Base-by-base conservation (phyloP, 2,329 filamentous ascomycete genomes). In the Penicillium sp. region DNA sequence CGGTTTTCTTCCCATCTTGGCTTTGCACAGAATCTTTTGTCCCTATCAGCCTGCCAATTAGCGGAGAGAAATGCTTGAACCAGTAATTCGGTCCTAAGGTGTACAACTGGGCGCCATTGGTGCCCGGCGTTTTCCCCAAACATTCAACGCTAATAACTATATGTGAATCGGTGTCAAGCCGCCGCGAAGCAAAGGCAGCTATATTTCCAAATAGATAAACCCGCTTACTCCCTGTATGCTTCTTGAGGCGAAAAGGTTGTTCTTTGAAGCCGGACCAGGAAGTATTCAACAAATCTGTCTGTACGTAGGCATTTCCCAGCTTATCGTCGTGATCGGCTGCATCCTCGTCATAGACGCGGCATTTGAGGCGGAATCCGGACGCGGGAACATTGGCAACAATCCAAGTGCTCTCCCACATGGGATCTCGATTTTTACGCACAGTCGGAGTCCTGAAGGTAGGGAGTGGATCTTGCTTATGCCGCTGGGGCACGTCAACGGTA, bases 301-400 rank as follows among this genome's bases (percentile, higher is more conserved):
- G 78, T 58, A 97, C 81, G 51, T 92, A 92, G 3, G 92, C 91
- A 71, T 95, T 96, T 11, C 94, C 94, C 21, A 98, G 84, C 29
- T 92, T 85, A 77, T 98, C 94, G 73, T 98, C 91, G 67, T 90
- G 87, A 74, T 97, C 91, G 1, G 89, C 87, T 38, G 89, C 88
- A 77, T 98, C 94, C 75, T 98, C 94, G 71, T 98, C 94, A 77
- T 93, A 96, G 19, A 98, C 79, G 57, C 91, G 86, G 64, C 91
- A 92, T 75, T 97, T 97, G 68, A 98, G 84, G 60, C 84, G 85
- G 79, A 97, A 96, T 4, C 93, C 93, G 0, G 85, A 87, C 0
- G 88, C 82, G 0, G 94, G 93, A 2, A 97, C 85, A 68, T 97
- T 96, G 64, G 91, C 92, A 26, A 98, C 90, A 23, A 92, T 84